Evolutionary conservation across 2,329 filamentous ascomycete species (phyloP).

Genomic region (Fusarium vanettenii): DNA sequence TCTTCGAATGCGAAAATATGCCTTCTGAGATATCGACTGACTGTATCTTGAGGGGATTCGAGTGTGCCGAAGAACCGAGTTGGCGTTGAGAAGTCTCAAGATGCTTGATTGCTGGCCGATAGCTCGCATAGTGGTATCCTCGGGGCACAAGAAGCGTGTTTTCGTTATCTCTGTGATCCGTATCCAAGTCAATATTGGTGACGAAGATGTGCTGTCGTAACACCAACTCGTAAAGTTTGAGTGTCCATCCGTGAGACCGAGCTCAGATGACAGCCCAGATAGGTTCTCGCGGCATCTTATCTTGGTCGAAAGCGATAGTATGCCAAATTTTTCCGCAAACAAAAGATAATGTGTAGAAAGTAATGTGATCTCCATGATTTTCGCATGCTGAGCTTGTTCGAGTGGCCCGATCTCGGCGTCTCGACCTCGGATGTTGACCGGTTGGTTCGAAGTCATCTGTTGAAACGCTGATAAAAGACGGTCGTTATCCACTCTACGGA

Average conservation of each 20-base stretch:
- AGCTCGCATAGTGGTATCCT: too few species aligned
- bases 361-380: neutral
- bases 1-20: neutral
- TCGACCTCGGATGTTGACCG: neutral
- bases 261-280: neutral
- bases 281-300: neutral
- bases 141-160: accelerated
- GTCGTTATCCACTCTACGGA: neutral
- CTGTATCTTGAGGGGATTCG: neutral
- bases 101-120: neutral
- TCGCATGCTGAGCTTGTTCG: neutral
- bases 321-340: neutral
- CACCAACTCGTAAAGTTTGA: neutral
- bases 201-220: neutral
- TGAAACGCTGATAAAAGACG: neutral
- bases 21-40: neutral
- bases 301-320: neutral
- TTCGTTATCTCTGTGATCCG: neutral
- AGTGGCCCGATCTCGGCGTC: neutral
- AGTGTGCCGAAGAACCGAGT: neutral
- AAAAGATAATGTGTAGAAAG: neutral
- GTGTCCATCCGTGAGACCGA: neutral
- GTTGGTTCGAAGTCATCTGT: neutral
- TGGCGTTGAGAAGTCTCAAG: neutral
- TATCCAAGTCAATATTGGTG: neutral